phyloP scores from a whole-genome alignment of 2,329 filamentous ascomycete genomes.

The Hypomyces rosellus region DNA sequence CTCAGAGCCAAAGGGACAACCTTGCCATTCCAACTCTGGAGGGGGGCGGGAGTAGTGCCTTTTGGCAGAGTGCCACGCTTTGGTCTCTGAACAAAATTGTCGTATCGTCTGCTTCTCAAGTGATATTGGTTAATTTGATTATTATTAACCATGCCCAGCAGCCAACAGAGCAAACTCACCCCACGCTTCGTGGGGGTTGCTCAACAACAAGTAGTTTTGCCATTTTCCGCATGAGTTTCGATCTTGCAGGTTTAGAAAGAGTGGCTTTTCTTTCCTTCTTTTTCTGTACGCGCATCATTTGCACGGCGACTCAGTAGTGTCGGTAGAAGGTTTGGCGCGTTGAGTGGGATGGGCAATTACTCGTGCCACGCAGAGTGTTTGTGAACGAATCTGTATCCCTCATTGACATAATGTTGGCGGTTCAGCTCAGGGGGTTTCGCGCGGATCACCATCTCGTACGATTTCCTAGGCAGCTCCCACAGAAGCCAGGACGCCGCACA shows the following conservation, averaged over 20 bases:
- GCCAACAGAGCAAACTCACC: not conserved
- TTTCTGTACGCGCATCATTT: not conserved
- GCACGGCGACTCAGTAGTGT: not conserved
- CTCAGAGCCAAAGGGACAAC: too few species aligned
- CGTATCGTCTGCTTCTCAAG: not conserved
- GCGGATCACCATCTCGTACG: slow-evolving; percentile 4
- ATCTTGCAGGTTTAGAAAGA: too few species aligned
- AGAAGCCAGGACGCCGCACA: not conserved
- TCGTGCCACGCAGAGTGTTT: not conserved
- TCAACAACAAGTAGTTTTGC: not conserved
- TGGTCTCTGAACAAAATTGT: too few species aligned
- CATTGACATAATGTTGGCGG: not conserved
- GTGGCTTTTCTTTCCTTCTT: not conserved
- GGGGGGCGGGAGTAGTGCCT: too few species aligned
- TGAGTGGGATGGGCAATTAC: not conserved
- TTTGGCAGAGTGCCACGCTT: too few species aligned
- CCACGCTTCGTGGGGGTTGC: slow-evolving; percentile 9
- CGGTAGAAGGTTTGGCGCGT: too few species aligned
- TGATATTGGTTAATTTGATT: slow-evolving; percentile 7
- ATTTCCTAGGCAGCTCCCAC: not conserved
- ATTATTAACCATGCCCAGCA: not conserved
- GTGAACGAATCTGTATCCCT: too few species aligned
- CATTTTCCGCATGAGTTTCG: not conserved
- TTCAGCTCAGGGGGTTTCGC: slow-evolving; percentile 9
- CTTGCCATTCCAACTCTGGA: too few species aligned